Percentiles rank a stretch among this genome's conserved stretches.
These are phyloP conservation scores for Musa beccarii DNA, from an alignment of 176 grass and related monocot genomes.

Conservation along the genomic window DNA sequence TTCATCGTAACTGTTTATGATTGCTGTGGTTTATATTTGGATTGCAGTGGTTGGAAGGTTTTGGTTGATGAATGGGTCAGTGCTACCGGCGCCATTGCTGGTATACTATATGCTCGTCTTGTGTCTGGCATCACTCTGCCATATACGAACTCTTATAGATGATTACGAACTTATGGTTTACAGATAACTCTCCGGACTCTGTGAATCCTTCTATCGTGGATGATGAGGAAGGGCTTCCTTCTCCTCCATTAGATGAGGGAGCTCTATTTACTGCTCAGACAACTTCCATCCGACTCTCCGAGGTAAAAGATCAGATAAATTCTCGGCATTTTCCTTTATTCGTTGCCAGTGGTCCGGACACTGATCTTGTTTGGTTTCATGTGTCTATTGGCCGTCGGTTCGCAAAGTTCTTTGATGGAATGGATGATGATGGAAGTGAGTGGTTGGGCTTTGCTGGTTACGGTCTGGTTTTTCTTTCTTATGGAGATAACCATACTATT, in stretches of 20 bases:
- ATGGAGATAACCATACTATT: background rate
- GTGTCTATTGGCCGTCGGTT: background rate
- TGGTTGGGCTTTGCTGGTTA: conserved; percentile 4
- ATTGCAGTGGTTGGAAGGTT: conserved; percentile 16
- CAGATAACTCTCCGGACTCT: conserved; percentile 42
- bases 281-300: conserved; percentile 61
- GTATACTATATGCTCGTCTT: background rate
- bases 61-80: conserved; percentile 20
- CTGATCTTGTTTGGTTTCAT: background rate
- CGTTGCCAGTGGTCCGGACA: background rate
- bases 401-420: conserved; percentile 53
- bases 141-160: background rate
- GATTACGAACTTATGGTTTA: conserved; percentile 1
- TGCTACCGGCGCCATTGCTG: background rate
- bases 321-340: background rate
- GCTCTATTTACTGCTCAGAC: conserved; percentile 37
- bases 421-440: conserved; percentile 61
- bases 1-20: background rate
- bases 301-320: conserved; percentile 27
- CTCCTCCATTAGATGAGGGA: conserved; percentile 69
- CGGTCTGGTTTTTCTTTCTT: background rate
- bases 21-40: background rate
- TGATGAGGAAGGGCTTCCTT: conserved; percentile 87
- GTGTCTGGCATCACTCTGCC: background rate
- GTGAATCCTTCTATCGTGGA: conserved; percentile 44